Evolutionary conservation across 305 asterid genomes (phyloP).

Genomic region (Fraxinus xanthoxyloides): DNA sequence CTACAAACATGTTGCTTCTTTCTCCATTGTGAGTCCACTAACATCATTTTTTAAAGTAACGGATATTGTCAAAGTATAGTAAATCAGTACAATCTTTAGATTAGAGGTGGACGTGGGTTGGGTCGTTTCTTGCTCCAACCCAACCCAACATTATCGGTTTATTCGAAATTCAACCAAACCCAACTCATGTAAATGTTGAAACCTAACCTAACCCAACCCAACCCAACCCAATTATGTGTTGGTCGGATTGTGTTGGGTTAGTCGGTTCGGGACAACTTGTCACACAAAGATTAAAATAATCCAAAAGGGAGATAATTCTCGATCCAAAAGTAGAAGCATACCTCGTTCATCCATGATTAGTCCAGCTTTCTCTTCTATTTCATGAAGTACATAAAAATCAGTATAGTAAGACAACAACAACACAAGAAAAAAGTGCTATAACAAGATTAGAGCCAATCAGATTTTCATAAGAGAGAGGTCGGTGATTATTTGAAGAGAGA

Average conservation of each 20-base stretch:
- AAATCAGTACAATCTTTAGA: no score
- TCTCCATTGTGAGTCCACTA: background rate
- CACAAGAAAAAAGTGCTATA: background rate
- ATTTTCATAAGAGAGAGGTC: background rate
- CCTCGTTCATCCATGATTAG: constrained; percentile 92
- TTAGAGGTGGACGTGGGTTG: no score
- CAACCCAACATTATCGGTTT: no score
- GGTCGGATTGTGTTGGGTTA: no score
- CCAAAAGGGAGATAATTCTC: background rate
- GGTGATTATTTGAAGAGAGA: background rate
- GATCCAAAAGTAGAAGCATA: constrained; percentile 22
- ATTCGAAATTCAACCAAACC: no score
- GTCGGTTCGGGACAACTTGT: no score
- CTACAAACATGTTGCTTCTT: background rate
- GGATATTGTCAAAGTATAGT: background rate
- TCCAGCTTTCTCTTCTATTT: constrained; percentile 81
- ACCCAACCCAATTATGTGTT: no score
- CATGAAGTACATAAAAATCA: constrained; percentile 61
- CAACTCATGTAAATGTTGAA: no score
- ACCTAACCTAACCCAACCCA: no score
- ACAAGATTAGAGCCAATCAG: constrained; percentile 7
- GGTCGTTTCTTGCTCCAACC: no score
- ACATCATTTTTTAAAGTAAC: background rate
- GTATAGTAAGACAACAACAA: background rate
- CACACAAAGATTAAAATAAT: no score